phyloP scores from a whole-genome alignment of 257 asterid species.

The Prunella vulgaris region DNA sequence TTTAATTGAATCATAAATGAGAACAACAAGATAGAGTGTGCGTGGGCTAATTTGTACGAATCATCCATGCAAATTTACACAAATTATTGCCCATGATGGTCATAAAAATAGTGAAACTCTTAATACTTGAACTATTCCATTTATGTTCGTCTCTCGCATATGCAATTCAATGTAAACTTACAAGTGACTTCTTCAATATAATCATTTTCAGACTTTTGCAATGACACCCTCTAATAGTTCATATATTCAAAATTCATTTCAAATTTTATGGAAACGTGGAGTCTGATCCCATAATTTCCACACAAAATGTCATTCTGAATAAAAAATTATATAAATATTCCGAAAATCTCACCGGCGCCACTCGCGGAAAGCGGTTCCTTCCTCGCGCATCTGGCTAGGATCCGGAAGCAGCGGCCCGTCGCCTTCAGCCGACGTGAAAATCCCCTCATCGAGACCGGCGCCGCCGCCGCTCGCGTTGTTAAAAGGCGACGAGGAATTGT shows the following conservation, averaged over 20 bases:
- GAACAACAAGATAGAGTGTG: background rate
- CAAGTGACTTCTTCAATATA: background rate
- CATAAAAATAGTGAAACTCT: too few relatives aligned
- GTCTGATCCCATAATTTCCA: background rate
- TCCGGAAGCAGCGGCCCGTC: constrained; percentile 88
- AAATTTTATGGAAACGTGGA: background rate
- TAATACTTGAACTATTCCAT: too few relatives aligned
- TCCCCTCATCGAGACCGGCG: constrained; percentile 51
- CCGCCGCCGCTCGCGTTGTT: constrained; percentile 14
- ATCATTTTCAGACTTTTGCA: background rate
- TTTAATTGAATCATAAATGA: background rate
- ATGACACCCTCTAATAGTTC: background rate
- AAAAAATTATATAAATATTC: background rate
- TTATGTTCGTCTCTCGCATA: too few relatives aligned
- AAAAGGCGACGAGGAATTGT: constrained; percentile 29
- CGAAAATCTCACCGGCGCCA: constrained; percentile 80
- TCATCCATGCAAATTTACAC: background rate
- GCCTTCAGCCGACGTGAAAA: constrained; percentile 49
- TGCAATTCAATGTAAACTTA: too few relatives aligned
- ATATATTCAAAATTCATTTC: background rate
- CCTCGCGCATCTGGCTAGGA: constrained; percentile 80
- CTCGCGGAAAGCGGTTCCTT: constrained; percentile 87
- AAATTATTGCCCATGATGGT: background rate
- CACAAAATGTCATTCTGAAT: background rate
- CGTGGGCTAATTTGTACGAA: background rate